These are phyloP conservation scores for Globisporangium camurandrum DNA, from an alignment of 352 stramenopile species.

Conservation along the genomic window DNA sequence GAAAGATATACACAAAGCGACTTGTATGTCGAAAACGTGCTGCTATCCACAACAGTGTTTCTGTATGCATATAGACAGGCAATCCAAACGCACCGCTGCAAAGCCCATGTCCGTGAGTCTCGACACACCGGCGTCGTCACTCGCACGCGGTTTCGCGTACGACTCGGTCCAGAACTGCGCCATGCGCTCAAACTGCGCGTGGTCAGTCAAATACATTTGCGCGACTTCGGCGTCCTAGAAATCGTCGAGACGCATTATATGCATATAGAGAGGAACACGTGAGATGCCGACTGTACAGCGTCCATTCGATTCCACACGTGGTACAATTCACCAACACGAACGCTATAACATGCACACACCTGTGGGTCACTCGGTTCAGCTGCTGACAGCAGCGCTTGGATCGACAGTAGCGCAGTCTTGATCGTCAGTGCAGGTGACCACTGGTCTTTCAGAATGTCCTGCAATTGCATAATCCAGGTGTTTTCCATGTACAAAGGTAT, in stretches of 20 bases:
- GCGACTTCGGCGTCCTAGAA: constrained; percentile 94
- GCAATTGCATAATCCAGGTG: no score
- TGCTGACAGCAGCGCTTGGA: constrained; percentile 93
- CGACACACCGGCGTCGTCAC: constrained; percentile 50
- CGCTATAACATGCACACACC: no score
- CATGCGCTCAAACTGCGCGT: constrained; percentile 89
- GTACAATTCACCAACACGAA: no score
- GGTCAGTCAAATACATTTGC: constrained; percentile 94
- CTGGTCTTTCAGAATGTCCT: constrained; percentile 97
- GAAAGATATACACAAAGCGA: not conserved
- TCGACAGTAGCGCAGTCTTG: constrained; percentile 93
- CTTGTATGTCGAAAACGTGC: no score
- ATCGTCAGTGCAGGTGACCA: constrained; percentile 96
- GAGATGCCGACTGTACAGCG: no score
- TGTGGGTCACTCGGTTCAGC: constrained; percentile 89
- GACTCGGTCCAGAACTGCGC: constrained; percentile 95
- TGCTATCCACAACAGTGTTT: not conserved
- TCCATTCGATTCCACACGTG: no score
- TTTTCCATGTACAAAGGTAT: no score
- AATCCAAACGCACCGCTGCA: constrained; percentile 30
- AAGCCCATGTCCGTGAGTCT: constrained; percentile 87
- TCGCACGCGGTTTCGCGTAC: constrained; percentile 83
- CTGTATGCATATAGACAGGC: not conserved
- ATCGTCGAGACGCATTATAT: no score
- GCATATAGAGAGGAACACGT: no score